These are phyloP conservation scores for Notholithocarpus densiflorus DNA, from an alignment of 306 rosid genomes.

Conservation along the genomic window DNA sequence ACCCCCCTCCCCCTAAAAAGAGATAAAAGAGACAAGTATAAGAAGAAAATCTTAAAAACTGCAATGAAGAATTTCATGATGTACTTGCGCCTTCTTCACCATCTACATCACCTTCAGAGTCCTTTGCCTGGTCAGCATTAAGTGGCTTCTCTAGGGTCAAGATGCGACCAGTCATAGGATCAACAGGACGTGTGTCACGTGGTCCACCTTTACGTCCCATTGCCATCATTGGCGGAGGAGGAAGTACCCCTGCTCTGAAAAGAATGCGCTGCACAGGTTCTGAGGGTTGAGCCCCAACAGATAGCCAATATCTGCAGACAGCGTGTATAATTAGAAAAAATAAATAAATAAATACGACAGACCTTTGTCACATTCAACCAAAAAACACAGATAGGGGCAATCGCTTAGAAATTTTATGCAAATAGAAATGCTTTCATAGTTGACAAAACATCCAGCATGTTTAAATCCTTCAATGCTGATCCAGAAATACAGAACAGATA, in stretches of 20 bases:
- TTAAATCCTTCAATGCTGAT: too few relatives aligned
- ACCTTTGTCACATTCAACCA: slow-evolving; percentile 6
- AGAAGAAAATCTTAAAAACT: not conserved
- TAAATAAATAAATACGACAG: not conserved
- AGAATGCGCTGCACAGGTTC: slow-evolving; percentile 78
- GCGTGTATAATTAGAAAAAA: not conserved
- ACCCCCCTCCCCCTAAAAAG: not conserved
- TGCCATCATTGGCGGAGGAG: slow-evolving; percentile 89
- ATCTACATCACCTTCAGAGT: not conserved
- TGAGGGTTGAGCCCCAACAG: slow-evolving; percentile 96
- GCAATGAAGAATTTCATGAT: not conserved
- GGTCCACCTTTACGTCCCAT: slow-evolving; percentile 85
- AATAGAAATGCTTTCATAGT: too few relatives aligned
- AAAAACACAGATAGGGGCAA: not conserved
- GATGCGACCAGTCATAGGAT: slow-evolving; percentile 63
- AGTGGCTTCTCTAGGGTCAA: slow-evolving; percentile 37
- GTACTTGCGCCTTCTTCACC: not conserved
- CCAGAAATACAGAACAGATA: too few relatives aligned
- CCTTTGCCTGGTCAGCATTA: slow-evolving; percentile 15
- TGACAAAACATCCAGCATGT: too few relatives aligned
- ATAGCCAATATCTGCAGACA: slow-evolving; percentile 82
- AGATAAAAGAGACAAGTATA: not conserved
- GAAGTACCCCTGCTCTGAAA: slow-evolving; percentile 74
- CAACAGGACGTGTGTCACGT: slow-evolving; percentile 58
- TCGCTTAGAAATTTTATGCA: too few relatives aligned